Evolutionary conservation across 345 rosid species (phyloP).

Genomic region (Erodium maritimum): DNA sequence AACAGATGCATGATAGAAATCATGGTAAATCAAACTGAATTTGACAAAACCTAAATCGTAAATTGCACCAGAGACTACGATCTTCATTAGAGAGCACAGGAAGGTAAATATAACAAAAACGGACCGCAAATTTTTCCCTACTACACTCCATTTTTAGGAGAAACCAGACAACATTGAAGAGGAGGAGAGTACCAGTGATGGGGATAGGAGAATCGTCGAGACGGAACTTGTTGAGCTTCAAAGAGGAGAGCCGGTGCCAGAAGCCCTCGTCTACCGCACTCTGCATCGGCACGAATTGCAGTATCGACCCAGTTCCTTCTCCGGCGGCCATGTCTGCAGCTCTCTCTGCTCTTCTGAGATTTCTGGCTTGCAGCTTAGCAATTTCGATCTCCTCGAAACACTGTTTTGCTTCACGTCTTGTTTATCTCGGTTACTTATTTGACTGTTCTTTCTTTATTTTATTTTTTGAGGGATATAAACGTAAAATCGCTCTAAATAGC

Average conservation of each 20-base stretch:
- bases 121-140: background rate
- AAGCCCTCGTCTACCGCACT: conserved; percentile 84
- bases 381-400: background rate
- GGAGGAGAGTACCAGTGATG: conserved; percentile 42
- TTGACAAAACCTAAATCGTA: too few relatives aligned
- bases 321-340: conserved; percentile 4
- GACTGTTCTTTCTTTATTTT: too few relatives aligned
- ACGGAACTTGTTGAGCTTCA: conserved; percentile 78
- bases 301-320: conserved; percentile 27
- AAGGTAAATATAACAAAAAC: background rate
- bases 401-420: too few relatives aligned
- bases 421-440: too few relatives aligned
- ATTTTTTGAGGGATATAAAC: too few relatives aligned
- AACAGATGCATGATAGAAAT: too few relatives aligned
- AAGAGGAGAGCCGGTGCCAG: conserved; percentile 80
- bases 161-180: background rate
- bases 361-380: background rate
- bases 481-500: background rate
- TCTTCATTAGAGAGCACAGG: too few relatives aligned
- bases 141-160: background rate
- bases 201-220: conserved; percentile 84
- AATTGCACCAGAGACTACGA: too few relatives aligned
- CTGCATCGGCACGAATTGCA: conserved; percentile 69
- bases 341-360: background rate
- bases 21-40: too few relatives aligned